These are phyloP conservation scores for Penicillium vulpinum DNA, from an alignment of 2,329 filamentous ascomycete species.

Conservation along the genomic window DNA sequence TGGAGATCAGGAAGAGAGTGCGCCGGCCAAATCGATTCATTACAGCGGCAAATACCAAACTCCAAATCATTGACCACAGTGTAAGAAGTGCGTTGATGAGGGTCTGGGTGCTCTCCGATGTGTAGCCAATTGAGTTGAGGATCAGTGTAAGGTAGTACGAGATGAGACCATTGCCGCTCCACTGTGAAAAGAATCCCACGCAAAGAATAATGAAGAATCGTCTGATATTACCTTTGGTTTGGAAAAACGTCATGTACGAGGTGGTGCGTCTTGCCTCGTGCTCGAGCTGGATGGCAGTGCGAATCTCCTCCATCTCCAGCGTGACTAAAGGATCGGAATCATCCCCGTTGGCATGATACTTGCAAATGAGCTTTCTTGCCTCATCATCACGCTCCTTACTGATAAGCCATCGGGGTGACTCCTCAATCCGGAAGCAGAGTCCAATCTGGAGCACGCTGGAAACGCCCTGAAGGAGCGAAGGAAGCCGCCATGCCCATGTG, in stretches of 20 bases:
- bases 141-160: slow-evolving; percentile 60
- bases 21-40: slow-evolving; percentile 47
- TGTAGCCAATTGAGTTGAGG: slow-evolving; percentile 54
- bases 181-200: slow-evolving; percentile 19
- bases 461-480: slow-evolving; percentile 15
- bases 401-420: slow-evolving; percentile 14
- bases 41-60: slow-evolving; percentile 56
- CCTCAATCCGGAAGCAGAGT: background rate
- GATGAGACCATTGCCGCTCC: slow-evolving; percentile 34
- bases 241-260: slow-evolving; percentile 6
- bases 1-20: slow-evolving; percentile 44
- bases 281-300: slow-evolving; percentile 24
- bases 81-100: slow-evolving; percentile 57
- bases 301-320: slow-evolving; percentile 46
- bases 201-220: slow-evolving; percentile 1
- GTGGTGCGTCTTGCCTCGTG: slow-evolving; percentile 6
- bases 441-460: background rate
- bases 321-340: slow-evolving; percentile 52
- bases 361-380: slow-evolving; percentile 60
- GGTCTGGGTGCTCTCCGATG: slow-evolving; percentile 48
- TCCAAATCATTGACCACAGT: slow-evolving; percentile 57
- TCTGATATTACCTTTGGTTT: background rate
- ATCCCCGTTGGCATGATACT: slow-evolving; percentile 65
- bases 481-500: slow-evolving; percentile 48
- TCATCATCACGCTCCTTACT: slow-evolving; percentile 50